phyloP scores from a whole-genome alignment of 495 filamentous ascomycete species.

The Penicillium coprophilum region DNA sequence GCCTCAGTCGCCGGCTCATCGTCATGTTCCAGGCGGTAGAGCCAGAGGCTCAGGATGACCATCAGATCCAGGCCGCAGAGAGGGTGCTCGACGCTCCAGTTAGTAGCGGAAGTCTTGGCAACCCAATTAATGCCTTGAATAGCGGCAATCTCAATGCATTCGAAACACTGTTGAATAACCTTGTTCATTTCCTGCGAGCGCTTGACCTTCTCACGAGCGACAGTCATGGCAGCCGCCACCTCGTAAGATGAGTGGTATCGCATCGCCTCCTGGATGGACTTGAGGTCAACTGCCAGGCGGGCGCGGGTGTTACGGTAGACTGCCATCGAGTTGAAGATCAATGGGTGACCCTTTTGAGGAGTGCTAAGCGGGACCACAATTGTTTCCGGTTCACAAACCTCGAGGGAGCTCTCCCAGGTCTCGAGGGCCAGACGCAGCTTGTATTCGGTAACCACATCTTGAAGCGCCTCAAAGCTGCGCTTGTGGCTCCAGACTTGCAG shows the following conservation, averaged over 20 bases:
- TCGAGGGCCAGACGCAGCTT: slow-evolving; percentile 94
- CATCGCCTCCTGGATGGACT: slow-evolving; percentile 92
- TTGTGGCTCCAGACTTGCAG: slow-evolving; percentile 99
- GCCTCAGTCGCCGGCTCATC: slow-evolving; percentile 90
- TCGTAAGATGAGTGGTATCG: slow-evolving; percentile 97
- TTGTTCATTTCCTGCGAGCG: slow-evolving; percentile 97
- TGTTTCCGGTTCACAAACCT: slow-evolving; percentile 88
- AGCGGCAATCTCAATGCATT: slow-evolving; percentile 96
- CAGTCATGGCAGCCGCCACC: slow-evolving; percentile 93
- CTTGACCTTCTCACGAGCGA: slow-evolving; percentile 87
- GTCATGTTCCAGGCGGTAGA: slow-evolving; percentile 98
- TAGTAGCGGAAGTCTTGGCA: slow-evolving; percentile 90
- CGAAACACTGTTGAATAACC: slow-evolving; percentile 95
- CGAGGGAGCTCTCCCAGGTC: slow-evolving; percentile 96
- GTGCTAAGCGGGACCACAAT: slow-evolving; percentile 89
- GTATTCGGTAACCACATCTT: slow-evolving; percentile 97
- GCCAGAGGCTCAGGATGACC: slow-evolving; percentile 97
- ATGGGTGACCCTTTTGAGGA: slow-evolving; percentile 94
- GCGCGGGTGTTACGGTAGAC: slow-evolving; percentile 93
- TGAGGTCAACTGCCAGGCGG: slow-evolving; percentile 90
- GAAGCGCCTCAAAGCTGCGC: slow-evolving; percentile 90
- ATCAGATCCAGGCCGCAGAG: slow-evolving; percentile 96
- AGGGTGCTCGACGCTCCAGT: slow-evolving; percentile 99
- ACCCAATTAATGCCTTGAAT: slow-evolving; percentile 97
- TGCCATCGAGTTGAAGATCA: slow-evolving; percentile 98